These are phyloP conservation scores for Spiromastix sp. DNA, from an alignment of 2,329 filamentous ascomycete species.

Conservation along the genomic window DNA sequence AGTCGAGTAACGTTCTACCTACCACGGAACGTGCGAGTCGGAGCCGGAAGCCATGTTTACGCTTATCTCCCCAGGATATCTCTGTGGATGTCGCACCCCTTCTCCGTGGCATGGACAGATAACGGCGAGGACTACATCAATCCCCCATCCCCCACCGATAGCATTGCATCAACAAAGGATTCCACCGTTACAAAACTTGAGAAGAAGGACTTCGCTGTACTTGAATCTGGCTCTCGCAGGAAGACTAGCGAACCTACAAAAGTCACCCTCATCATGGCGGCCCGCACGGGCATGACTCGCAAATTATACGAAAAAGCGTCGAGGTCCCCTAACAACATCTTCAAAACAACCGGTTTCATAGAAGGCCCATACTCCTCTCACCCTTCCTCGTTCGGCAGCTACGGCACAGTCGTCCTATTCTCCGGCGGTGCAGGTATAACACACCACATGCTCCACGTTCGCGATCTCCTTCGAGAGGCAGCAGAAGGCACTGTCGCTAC, in stretches of 20 bases:
- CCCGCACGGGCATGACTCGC: slow-evolving; percentile 54
- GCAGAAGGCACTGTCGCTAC: slow-evolving; percentile 45
- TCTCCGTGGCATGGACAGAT: slow-evolving; percentile 38
- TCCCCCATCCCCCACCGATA: slow-evolving; percentile 1
- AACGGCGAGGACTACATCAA: slow-evolving; percentile 14
- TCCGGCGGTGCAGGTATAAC: slow-evolving; percentile 58
- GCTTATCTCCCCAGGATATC: slow-evolving; percentile 46
- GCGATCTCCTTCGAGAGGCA: slow-evolving; percentile 46
- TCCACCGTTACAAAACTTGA: slow-evolving; percentile 17
- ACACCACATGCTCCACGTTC: slow-evolving; percentile 52
- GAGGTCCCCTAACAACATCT: slow-evolving; percentile 37
- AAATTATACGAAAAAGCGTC: slow-evolving; percentile 48
- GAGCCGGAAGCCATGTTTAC: slow-evolving; percentile 50
- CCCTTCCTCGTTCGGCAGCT: slow-evolving; percentile 45
- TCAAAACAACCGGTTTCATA: slow-evolving; percentile 46
- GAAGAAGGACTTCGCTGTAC: slow-evolving; percentile 19
- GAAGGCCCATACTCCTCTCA: slow-evolving; percentile 56
- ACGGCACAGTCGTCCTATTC: slow-evolving; percentile 56
- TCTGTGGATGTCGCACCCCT: slow-evolving; percentile 40
- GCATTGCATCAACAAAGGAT: slow-evolving; percentile 4
- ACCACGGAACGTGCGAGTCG: slow-evolving; percentile 42
- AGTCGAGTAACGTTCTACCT: slow-evolving; percentile 52
- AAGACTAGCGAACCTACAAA: slow-evolving; percentile 20
- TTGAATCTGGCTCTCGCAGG: slow-evolving; percentile 15
- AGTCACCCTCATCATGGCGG: slow-evolving; percentile 49